These are phyloP conservation scores for Ophiosphaerella narmari DNA, from an alignment of 2,329 filamentous ascomycete species.

Conservation along the genomic window DNA sequence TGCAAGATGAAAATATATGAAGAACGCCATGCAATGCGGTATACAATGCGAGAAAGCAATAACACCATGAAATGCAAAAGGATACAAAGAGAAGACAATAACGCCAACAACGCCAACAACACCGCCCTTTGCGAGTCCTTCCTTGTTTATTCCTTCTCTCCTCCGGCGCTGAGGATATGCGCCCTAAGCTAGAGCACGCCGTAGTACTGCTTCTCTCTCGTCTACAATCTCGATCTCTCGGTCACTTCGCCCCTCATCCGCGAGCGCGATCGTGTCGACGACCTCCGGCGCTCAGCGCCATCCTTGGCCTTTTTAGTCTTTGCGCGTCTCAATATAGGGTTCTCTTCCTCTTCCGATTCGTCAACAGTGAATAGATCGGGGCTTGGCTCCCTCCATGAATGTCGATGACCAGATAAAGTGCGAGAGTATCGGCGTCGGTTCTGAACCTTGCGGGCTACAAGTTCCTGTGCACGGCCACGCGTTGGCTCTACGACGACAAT, in stretches of 20 bases:
- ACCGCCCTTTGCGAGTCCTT: conserved; percentile 32
- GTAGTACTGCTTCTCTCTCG: not conserved
- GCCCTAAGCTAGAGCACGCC: not conserved
- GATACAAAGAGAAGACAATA: conserved; percentile 11
- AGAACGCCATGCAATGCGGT: conserved; percentile 24
- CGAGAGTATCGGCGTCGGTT: conserved; percentile 39
- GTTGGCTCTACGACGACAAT: conserved; percentile 38
- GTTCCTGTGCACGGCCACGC: conserved; percentile 45
- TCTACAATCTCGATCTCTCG: conserved; percentile 39
- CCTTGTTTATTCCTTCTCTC: not conserved
- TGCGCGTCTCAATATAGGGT: conserved; percentile 25
- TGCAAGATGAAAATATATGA: conserved; percentile 14
- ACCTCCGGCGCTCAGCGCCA: conserved; percentile 41
- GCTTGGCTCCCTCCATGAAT: conserved; percentile 50
- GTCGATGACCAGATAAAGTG: conserved; percentile 46
- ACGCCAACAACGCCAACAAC: conserved; percentile 26
- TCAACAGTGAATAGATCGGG: conserved; percentile 49
- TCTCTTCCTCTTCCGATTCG: conserved; percentile 47
- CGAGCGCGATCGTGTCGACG: conserved; percentile 34
- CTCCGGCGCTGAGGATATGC: not conserved
- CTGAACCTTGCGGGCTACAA: conserved; percentile 35
- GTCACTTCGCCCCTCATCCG: conserved; percentile 30
- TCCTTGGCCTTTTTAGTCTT: conserved; percentile 43
- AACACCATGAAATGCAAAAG: conserved; percentile 22
- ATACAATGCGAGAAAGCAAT: conserved; percentile 9